Conservation (phyloP, 495 filamentous ascomycete genomes). For the Daldinia loculata region DNA sequence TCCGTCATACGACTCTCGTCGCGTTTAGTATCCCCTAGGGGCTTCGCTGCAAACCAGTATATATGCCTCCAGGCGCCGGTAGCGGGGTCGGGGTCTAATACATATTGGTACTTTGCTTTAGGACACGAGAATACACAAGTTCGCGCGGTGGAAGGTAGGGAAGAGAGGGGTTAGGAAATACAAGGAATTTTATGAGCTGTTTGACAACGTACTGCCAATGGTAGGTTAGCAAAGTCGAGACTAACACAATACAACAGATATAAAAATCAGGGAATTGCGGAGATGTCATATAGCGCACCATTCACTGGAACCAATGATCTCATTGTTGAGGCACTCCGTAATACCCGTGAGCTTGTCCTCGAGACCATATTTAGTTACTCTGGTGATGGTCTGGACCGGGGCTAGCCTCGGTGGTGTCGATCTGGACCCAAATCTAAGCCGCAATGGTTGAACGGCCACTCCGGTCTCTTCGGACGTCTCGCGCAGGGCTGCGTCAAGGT, state of each 20-base stretch:
- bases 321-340: slow-evolving; percentile 43
- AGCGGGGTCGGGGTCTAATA: slow-evolving; percentile 45
- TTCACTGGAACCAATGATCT: slow-evolving; percentile 45
- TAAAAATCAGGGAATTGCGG: slow-evolving; percentile 1
- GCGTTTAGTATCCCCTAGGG: slow-evolving; percentile 30
- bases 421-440: slow-evolving; percentile 49
- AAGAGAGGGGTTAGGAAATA: neutral
- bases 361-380: slow-evolving; percentile 24
- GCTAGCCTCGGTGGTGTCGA: slow-evolving; percentile 41
- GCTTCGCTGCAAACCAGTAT: slow-evolving; percentile 47
- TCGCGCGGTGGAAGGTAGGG: no score
- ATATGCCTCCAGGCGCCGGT: slow-evolving; percentile 48
- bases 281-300: slow-evolving; percentile 34
- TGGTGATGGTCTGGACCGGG: slow-evolving; percentile 16
- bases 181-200: neutral
- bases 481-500: slow-evolving; percentile 52
- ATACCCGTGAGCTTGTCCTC: slow-evolving; percentile 43
- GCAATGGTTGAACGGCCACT: slow-evolving; percentile 47
- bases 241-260: slow-evolving; percentile 11
- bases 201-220: slow-evolving; percentile 25
- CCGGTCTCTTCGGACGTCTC: slow-evolving; percentile 60
- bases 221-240: slow-evolving; percentile 18
- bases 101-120: slow-evolving; percentile 22
- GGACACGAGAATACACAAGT: neutral
- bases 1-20: slow-evolving; percentile 40